phyloP scores from a whole-genome alignment of 768 basidiomycete species.

The Suillus subluteus region DNA sequence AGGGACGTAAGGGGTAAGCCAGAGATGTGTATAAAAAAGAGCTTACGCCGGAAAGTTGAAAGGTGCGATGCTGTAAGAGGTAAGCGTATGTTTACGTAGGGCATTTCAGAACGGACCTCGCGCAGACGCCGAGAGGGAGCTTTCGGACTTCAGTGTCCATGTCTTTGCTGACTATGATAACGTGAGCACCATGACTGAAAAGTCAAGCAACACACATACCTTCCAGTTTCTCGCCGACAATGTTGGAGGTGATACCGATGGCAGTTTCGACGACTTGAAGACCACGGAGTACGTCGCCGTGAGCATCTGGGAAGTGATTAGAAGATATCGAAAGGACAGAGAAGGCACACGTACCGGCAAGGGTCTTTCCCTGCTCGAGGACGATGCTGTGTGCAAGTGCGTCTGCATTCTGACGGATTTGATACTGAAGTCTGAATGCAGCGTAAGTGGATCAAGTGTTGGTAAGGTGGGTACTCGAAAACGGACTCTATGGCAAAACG shows the following conservation, averaged over 20 bases:
- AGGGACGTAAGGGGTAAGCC: constrained; percentile 12
- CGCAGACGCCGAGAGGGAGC: constrained; percentile 87
- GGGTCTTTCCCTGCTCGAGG: constrained; percentile 94
- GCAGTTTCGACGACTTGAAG: constrained; percentile 88
- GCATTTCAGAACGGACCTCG: constrained; percentile 43
- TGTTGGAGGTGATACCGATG: constrained; percentile 75
- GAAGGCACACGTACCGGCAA: constrained; percentile 58
- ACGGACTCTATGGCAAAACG: constrained; percentile 86
- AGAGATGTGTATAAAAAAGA: neutral
- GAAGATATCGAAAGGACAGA: constrained; percentile 6
- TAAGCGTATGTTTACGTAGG: constrained; percentile 8
- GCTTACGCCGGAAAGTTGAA: constrained; percentile 90
- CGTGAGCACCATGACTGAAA: constrained; percentile 20
- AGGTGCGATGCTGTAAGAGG: constrained; percentile 64
- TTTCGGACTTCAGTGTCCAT: constrained; percentile 93
- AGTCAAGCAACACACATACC: constrained; percentile 48
- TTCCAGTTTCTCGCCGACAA: constrained; percentile 93
- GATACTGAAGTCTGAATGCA: constrained; percentile 73
- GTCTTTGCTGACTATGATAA: constrained; percentile 76
- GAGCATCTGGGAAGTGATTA: constrained; percentile 65
- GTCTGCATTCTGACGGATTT: constrained; percentile 84
- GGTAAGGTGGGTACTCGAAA: constrained; percentile 2
- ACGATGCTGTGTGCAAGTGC: constrained; percentile 89
- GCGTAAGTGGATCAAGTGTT: constrained; percentile 11
- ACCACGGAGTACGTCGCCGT: constrained; percentile 92